Conservation (phyloP, 1,139 yeast species). For the Diutina rugosa region DNA sequence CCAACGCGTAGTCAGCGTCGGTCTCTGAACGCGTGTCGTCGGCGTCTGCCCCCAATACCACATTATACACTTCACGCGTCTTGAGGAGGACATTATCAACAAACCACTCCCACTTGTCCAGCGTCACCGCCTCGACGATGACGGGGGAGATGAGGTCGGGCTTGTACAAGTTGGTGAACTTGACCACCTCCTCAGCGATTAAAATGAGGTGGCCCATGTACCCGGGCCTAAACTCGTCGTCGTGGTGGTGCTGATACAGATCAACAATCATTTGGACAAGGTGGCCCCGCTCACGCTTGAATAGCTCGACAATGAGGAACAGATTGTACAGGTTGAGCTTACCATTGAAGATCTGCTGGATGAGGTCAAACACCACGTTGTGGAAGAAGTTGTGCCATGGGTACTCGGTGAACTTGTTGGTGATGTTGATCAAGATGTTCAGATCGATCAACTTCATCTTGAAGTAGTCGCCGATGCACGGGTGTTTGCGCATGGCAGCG, state of each 20-base stretch:
- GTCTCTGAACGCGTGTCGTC: constrained; percentile 11
- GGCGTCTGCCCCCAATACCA: constrained; percentile 29
- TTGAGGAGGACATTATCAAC: constrained; percentile 28
- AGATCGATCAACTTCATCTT: constrained; percentile 30
- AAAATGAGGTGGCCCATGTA: constrained; percentile 35
- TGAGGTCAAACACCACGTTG: constrained; percentile 35
- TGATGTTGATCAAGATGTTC: constrained; percentile 20
- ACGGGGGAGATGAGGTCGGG: constrained; percentile 34
- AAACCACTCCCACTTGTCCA: constrained; percentile 34
- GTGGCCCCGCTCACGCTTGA: constrained; percentile 17
- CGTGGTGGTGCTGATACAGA: constrained; percentile 12
- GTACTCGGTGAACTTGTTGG: constrained; percentile 23
- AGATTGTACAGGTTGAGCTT: constrained; percentile 35
- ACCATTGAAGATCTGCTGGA: constrained; percentile 37
- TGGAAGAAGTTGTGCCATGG: constrained; percentile 40
- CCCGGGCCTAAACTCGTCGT: constrained; percentile 25
- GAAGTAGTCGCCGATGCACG: constrained; percentile 33
- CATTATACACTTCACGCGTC: constrained; percentile 34
- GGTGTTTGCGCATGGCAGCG: constrained; percentile 16
- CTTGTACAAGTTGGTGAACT: constrained; percentile 34
- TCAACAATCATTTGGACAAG: constrained; percentile 22
- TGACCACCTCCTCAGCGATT: constrained; percentile 36
- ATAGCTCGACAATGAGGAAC: constrained; percentile 31
- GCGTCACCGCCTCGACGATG: constrained; percentile 24
- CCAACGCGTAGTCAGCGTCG: constrained; percentile 3